These are phyloP conservation scores for Erodium chrysanthum DNA, from an alignment of 441 rosid species.

Conservation along the genomic window DNA sequence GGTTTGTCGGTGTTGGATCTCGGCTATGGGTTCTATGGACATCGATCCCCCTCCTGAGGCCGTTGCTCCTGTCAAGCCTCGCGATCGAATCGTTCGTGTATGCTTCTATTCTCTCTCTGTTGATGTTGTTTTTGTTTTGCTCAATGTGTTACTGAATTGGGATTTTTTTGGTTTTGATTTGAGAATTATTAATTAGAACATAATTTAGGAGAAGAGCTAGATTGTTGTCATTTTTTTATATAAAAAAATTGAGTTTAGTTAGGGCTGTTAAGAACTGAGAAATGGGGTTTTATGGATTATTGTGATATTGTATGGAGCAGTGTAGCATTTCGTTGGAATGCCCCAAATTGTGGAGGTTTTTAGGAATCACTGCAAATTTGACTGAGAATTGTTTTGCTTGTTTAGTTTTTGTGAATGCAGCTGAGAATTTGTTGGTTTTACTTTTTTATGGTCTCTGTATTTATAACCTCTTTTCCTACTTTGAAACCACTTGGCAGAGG, in stretches of 20 bases:
- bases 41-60: slow-evolving; percentile 35
- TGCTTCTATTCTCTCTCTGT: background rate
- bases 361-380: background rate
- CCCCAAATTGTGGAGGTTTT: background rate
- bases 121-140: background rate
- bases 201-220: background rate
- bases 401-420: background rate
- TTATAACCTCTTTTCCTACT: slow-evolving; percentile 2
- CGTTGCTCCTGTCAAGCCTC: slow-evolving; percentile 27
- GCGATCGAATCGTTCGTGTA: slow-evolving; percentile 42
- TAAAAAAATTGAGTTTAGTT: background rate
- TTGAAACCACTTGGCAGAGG: slow-evolving; percentile 35
- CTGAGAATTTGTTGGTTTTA: slow-evolving; percentile 1
- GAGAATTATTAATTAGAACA: background rate
- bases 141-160: background rate
- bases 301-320: background rate
- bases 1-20: slow-evolving; percentile 24
- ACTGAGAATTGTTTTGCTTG: background rate
- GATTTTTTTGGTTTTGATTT: background rate
- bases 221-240: background rate
- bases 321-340: slow-evolving; percentile 3
- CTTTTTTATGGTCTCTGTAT: background rate
- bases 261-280: slow-evolving; percentile 5
- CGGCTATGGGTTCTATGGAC: slow-evolving; percentile 45
- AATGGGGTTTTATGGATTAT: background rate